A percentile compares a stretch with the other conserved stretches of the same genome.
phyloP scores from a whole-genome alignment of 2,329 filamentous ascomycete species.

The Lecanosticta acicola region DNA sequence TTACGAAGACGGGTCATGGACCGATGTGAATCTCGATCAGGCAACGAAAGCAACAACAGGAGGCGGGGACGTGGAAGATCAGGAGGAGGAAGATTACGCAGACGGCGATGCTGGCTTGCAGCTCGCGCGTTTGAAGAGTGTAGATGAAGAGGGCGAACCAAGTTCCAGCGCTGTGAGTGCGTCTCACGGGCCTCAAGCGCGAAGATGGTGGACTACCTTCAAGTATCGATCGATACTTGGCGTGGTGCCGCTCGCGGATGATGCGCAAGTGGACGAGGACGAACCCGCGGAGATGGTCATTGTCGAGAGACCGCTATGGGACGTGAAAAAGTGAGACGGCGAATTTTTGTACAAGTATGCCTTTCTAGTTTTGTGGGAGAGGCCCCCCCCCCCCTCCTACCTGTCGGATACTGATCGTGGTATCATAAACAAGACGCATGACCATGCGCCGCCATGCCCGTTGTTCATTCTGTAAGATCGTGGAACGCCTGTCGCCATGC shows the following conservation, averaged over 20 bases:
- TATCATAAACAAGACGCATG: slow-evolving; percentile 6
- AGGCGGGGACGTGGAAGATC: slow-evolving; percentile 38
- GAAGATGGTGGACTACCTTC: slow-evolving; percentile 70
- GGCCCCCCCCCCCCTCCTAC: no score
- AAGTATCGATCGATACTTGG: slow-evolving; percentile 94
- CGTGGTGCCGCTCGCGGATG: slow-evolving; percentile 50
- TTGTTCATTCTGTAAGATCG: not conserved
- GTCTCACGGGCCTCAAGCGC: slow-evolving; percentile 16
- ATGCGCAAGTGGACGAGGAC: slow-evolving; percentile 31
- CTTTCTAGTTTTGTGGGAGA: not conserved
- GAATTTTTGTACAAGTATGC: not conserved
- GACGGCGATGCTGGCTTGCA: slow-evolving; percentile 16
- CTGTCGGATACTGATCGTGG: slow-evolving; percentile 8
- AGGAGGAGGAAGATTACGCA: slow-evolving; percentile 30
- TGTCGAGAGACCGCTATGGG: slow-evolving; percentile 68
- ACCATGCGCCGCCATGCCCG: not conserved
- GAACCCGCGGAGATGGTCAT: slow-evolving; percentile 70
- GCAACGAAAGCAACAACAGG: slow-evolving; percentile 38
- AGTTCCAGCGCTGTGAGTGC: slow-evolving; percentile 13
- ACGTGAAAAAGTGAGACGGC: slow-evolving; percentile 8
- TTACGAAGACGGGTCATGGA: slow-evolving; percentile 28
- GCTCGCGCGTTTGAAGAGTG: slow-evolving; percentile 12
- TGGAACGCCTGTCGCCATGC: slow-evolving; percentile 4
- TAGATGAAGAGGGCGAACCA: slow-evolving; percentile 9
- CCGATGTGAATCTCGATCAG: slow-evolving; percentile 19